phyloP scores from a whole-genome alignment of 441 rosid genomes.

The Pelargonium fulgidum region DNA sequence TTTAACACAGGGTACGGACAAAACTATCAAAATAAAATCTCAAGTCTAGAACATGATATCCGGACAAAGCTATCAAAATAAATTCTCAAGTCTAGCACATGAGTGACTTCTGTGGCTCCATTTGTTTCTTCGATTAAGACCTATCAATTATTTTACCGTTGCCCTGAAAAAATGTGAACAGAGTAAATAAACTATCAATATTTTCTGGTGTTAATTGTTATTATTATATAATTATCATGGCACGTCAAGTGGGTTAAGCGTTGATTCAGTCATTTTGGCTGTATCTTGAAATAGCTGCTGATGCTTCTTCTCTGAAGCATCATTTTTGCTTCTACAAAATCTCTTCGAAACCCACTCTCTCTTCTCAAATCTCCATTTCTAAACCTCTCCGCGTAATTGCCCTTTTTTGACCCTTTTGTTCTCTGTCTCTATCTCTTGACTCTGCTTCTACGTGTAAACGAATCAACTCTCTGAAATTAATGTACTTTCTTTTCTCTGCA shows the following conservation, averaged over 20 bases:
- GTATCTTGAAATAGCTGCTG: background rate
- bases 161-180: too few relatives aligned
- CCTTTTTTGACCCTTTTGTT: conserved; percentile 3
- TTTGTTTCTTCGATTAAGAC: too few relatives aligned
- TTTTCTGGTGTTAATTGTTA: background rate
- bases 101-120: too few relatives aligned
- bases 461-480: too few relatives aligned
- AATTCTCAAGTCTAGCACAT: too few relatives aligned
- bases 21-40: too few relatives aligned
- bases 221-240: background rate
- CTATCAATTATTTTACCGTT: too few relatives aligned
- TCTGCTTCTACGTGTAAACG: background rate
- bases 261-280: conserved; percentile 1
- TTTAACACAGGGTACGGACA: too few relatives aligned
- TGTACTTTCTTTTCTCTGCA: background rate
- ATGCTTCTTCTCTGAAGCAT: background rate
- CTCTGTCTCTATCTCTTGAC: background rate
- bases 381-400: background rate
- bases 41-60: too few relatives aligned
- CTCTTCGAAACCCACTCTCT: background rate
- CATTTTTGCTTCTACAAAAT: background rate
- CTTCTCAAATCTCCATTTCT: background rate
- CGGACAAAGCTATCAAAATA: too few relatives aligned
- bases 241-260: conserved; percentile 8
- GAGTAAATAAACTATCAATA: background rate